Conservation (phyloP, 139 green algal species). For the Chlamydomonas asymmetrica region DNA sequence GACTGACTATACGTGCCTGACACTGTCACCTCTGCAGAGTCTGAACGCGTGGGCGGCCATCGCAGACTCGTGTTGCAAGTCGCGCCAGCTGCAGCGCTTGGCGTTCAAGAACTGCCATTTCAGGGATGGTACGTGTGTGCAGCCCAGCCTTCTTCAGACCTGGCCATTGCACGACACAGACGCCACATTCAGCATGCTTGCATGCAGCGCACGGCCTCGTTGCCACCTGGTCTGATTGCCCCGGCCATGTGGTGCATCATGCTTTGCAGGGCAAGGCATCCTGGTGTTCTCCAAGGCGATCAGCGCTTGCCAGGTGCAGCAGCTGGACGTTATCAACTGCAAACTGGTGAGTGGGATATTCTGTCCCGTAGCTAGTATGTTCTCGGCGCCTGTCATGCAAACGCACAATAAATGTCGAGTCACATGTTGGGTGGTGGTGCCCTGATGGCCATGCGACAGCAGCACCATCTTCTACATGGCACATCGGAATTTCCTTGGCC, state of each 20-base stretch:
- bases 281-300: constrained; percentile 24
- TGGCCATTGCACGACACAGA: background rate
- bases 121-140: constrained; percentile 18
- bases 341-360: constrained; percentile 34
- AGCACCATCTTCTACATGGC: too few relatives aligned
- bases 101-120: constrained; percentile 51
- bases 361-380: too few relatives aligned
- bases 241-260: too few relatives aligned
- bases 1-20: background rate
- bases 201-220: too few relatives aligned
- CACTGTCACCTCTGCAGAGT: constrained; percentile 15
- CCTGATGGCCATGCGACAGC: too few relatives aligned
- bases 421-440: too few relatives aligned
- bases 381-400: too few relatives aligned
- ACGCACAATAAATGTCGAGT: too few relatives aligned
- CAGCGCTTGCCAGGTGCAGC: constrained; percentile 15
- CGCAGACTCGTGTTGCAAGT: constrained; percentile 48
- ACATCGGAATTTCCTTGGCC: too few relatives aligned
- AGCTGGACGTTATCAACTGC: constrained; percentile 38
- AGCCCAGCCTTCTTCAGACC: background rate
- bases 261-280: constrained; percentile 30
- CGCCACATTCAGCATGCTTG: too few relatives aligned
- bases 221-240: too few relatives aligned
- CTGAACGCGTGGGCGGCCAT: constrained; percentile 57
- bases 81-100: constrained; percentile 35